Base-by-base conservation (phyloP, 2,329 filamentous ascomycete genomes). In the Aureobasidium sp. region DNA sequence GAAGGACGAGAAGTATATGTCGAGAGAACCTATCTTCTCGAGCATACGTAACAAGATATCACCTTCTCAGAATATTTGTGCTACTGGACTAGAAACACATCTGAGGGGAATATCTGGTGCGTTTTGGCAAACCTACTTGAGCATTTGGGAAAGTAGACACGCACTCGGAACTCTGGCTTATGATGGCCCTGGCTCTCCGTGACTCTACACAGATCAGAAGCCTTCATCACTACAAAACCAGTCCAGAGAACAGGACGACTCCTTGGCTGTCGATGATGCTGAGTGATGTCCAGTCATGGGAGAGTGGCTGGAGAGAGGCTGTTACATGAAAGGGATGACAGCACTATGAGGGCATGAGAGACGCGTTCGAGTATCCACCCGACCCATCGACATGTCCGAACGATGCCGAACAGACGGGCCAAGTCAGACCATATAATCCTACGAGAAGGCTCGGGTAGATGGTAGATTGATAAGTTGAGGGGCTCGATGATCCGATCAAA, bases 381-480 rank as follows among this genome's bases (percentile, higher is more conserved):
- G 14, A 56, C 52, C 11, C 53, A 39, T 57, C 29, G 39, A 39
- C 7, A 42, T 27, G 17, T 22, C 29, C 37, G 34, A 37, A 31
- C 25, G 31, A 56, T 17, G 17, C 42, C 42, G 42, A 58, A 22
- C 20, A 22, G 41, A 49, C 11, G n/a, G 11, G 49, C 12, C 27
- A 27, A 17, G 11, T 48, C 15, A 9, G 42, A 27, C 11, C 7
- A 29, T 11, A 37, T 51, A 25, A 6, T 31, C 22, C 8, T 20
- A n/a, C 5, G 25, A 22, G 22, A 5, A 11, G 22, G 31, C 25
- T 60, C 57, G 57, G 57, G 22, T 60, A 61, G 47, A 61, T 61
- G 45, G 37, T 48, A 51, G 59, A 61, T 61, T 61, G 48, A 53
- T 61, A 55, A 52, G 48, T 36, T 20, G 9, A 22, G 20, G n/a